Evolutionary conservation across 1,284 basidiomycete species (phyloP), one percentile per base, ranked within the genome.

Genomic region (Microbotryum violaceum): DNA sequence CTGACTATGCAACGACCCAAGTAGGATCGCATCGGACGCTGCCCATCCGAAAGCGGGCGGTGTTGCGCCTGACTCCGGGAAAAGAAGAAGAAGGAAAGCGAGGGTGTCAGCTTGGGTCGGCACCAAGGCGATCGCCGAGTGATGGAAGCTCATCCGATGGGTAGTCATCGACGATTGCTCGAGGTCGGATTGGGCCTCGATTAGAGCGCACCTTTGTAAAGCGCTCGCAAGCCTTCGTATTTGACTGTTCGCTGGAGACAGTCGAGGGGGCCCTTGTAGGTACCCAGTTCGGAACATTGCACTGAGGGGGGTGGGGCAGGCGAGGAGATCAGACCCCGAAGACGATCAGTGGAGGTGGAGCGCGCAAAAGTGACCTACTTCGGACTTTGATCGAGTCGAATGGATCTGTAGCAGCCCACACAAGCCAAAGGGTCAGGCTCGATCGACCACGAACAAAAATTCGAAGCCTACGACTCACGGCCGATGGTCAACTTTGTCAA

Each of bases 1-100:
- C 31, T 70, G 71, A 52, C 70, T 72, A 45, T 77, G 75, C 52
- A 90, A 75, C 5, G 85, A 86, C 4, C 88, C 87, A 56, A 90
- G 77, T 8, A 90, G 78, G 10, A 89, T 76, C 18, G 85, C 84
- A 71, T 90, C 88, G 49, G 86, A 85, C 47, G 84, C 79, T 9
- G 85, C 83, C 87, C 86, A 89, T 3, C 86, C 86, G 4, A 89
- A 77, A 21, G 85, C 85, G 2, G 87, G 87, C 6, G 86, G 85
- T 1, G 84, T 83, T 10, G 83, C 84, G 18, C 85, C 85, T 70
- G 70, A 37, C n/a, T 18, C 12, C 9, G 6, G 3, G 16, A 48
- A 12, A 12, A 21, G 9, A 12, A 10, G 21, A 12, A 42, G 37
- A 18, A 42, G 16, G 12, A 14, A 18, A 42, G 16, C 3, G 3